These are phyloP conservation scores for Fusarium sp. DNA, from an alignment of 2,329 filamentous ascomycete genomes.

Conservation along the genomic window DNA sequence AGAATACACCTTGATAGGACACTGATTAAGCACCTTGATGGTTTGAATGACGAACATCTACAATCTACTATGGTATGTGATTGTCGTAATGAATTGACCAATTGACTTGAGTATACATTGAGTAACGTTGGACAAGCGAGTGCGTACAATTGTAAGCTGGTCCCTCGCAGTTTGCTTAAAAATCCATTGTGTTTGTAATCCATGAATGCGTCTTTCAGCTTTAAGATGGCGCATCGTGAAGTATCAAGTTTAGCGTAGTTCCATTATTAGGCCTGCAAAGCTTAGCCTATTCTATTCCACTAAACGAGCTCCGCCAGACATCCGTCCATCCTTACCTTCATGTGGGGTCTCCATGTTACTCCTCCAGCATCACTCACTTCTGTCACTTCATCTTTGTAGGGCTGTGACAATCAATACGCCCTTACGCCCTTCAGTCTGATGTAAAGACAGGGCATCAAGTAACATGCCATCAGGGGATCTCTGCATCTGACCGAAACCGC, in stretches of 20 bases:
- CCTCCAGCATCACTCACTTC: not conserved
- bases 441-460: not conserved
- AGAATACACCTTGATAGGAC: constrained; percentile 41
- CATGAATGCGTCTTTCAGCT: not conserved
- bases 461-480: not conserved
- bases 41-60: constrained; percentile 29
- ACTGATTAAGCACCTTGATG: constrained; percentile 41
- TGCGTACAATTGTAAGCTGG: not conserved
- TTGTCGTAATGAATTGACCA: constrained; percentile 25
- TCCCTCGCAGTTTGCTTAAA: not conserved
- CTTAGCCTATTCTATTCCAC: not conserved
- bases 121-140: not conserved
- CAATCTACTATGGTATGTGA: not conserved
- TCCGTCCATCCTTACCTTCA: not conserved
- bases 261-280: not conserved
- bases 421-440: not conserved
- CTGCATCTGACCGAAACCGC: not conserved
- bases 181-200: not conserved
- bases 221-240: not conserved
- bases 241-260: constrained; percentile 1
- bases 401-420: not conserved
- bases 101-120: constrained; percentile 1
- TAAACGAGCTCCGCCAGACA: too few relatives aligned
- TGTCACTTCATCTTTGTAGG: not conserved
- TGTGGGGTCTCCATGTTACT: not conserved